Evolutionary conservation across 1,139 yeast genomes (phyloP), one percentile per base, ranked within the genome.

Genomic region (Debaryomyces psychrophilus): DNA sequence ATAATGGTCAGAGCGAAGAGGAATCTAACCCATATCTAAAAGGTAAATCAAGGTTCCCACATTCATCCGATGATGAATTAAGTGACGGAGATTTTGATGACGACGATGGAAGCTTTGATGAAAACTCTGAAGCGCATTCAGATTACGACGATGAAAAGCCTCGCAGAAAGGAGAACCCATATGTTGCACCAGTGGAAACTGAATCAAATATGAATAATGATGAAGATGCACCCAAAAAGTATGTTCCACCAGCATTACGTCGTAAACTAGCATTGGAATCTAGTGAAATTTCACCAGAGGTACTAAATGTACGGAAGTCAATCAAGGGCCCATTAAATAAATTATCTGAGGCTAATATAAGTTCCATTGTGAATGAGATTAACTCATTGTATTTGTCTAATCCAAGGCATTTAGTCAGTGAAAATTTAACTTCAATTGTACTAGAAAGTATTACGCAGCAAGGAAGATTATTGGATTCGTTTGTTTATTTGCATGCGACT

Each of bases 241-340:
- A 90, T 62, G 69, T 90, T 23, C 98, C 99, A 1, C 98, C 97
- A 0, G 90, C 96, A 0, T 66, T 88, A 49, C 77, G 96, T 50
- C 76, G 79, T 39, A 76, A 77, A 55, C 65, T 78, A 62, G 71
- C 82, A 43, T 44, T 55, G 62, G 81, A 61, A 60, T 49, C 54
- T 4, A 56, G 57, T 1, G 64, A 53, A 3, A 69, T 63, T 1
- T 68, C 85, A 5, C 85, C 81, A 48, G 83, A 79, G 43, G 61
- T 74, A 2, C 45, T 69, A 1, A 77, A 74, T 36, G 68, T 90
- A 36, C 77, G 79, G 48, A 81, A 82, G 54, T 69, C 82, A 1
- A 76, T 90, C 40, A 90, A 89, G 57, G 92, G 97, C 52, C 82
- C 90, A 1, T 72, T 93, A 56, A 95, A 95, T 63, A 86, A 85